Evolutionary conservation across 116 monocot genomes (phyloP).

Genomic region (Iris pallida): DNA sequence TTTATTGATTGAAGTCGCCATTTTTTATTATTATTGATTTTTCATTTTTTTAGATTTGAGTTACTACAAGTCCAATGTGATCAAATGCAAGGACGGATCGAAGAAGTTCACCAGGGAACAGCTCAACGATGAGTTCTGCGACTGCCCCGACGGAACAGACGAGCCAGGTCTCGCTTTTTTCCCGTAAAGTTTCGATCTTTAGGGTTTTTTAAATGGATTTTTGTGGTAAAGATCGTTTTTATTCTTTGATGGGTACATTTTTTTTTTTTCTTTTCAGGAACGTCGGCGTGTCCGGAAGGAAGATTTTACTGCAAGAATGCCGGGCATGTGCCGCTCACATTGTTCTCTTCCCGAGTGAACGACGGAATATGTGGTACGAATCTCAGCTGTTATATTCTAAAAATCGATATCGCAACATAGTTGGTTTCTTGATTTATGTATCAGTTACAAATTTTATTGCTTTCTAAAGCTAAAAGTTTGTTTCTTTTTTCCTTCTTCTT

Average conservation of each 20-base stretch:
- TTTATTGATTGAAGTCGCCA: not conserved
- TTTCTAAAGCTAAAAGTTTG: no score
- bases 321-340: constrained; percentile 56
- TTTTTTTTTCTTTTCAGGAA: constrained; percentile 46
- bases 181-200: not conserved
- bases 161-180: constrained; percentile 58
- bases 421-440: no score
- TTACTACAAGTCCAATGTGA: constrained; percentile 64
- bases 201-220: not conserved
- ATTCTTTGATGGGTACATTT: not conserved
- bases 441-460: no score
- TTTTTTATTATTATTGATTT: not conserved
- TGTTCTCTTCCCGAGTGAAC: constrained; percentile 93
- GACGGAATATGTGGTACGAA: constrained; percentile 95
- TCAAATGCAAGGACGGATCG: constrained; percentile 92
- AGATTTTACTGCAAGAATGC: constrained; percentile 83
- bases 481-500: no score
- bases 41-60: constrained; percentile 43
- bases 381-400: no score
- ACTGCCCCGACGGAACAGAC: constrained; percentile 94
- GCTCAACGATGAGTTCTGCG: constrained; percentile 97
- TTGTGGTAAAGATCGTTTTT: not conserved
- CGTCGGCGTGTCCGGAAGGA: constrained; percentile 92
- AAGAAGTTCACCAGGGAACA: constrained; percentile 70
- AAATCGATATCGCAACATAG: no score